Evolutionary conservation across 2,329 filamentous ascomycete genomes (phyloP), one percentile per base, ranked within the genome.

Genomic region (Calonectria pseudoturangicola): DNA sequence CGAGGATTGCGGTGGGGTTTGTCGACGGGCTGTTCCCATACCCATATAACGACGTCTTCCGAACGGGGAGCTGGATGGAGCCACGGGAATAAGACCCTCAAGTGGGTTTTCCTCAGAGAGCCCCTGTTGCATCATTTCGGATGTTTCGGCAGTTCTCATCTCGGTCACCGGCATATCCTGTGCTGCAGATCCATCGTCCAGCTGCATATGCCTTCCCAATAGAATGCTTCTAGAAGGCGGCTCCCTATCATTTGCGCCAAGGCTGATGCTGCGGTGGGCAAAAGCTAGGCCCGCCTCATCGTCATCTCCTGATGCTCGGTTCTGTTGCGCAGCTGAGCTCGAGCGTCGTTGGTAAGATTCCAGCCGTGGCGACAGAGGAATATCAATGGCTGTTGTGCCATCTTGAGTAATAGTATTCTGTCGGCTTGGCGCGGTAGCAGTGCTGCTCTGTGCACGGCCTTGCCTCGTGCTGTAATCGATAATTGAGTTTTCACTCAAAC

Each of bases 401-500:
- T 90, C 86, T 65, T 87, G 85, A 13, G 86, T 88, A 33, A 85
- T 81, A 62, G 85, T 83, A 76, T 75, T 80, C 81, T 84, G 83
- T 77, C 84, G 79, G 76, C 82, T 81, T 65, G 83, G 69, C 15
- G 81, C 82, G 18, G 83, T 75, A 2, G 80, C 75, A 16, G 80
- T 77, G 4, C 75, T 75, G 27, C 78, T 77, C 41, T 76, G 78
- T 10, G 75, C 71, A 25, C 78, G 80, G 13, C 77, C 77, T 41
- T 79, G 77, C 18, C 83, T 79, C 9, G 84, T 81, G n/a, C 80
- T 75, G 56, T 84, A 83, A 66, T 85, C 83, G 45, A 84, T 84
- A 39, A 97, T 95, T 65, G 94, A 97, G 80, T 97, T 96, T 74
- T 97, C 95, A 81, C 95, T 98, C 27, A 99, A 87, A n/a, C 97